These are phyloP conservation scores for Saccharomycopsis babjevae DNA, from an alignment of 805 yeast species.

Conservation along the genomic window DNA sequence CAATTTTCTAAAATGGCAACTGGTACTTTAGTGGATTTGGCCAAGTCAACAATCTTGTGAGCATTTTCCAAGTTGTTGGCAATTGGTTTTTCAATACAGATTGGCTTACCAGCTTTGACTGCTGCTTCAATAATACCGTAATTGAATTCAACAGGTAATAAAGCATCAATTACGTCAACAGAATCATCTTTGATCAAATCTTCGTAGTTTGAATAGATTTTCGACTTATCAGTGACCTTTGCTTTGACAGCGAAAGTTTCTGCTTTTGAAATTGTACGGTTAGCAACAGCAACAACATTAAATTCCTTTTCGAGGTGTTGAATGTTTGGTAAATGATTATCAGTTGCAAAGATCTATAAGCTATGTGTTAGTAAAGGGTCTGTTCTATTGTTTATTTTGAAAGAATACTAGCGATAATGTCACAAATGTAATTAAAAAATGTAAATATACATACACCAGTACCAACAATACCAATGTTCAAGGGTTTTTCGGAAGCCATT, in stretches of 20 bases:
- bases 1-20: conserved; percentile 80
- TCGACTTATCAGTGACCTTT: conserved; percentile 31
- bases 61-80: conserved; percentile 83
- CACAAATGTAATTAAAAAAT: not conserved
- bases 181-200: conserved; percentile 54
- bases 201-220: conserved; percentile 53
- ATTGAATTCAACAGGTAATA: conserved; percentile 83
- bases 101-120: conserved; percentile 63
- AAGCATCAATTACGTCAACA: conserved; percentile 71
- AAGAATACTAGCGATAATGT: not conserved
- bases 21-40: conserved; percentile 53
- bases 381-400: not conserved
- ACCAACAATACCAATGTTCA: conserved; percentile 62
- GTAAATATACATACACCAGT: conserved; percentile 39
- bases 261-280: conserved; percentile 80
- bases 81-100: conserved; percentile 82
- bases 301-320: conserved; percentile 40
- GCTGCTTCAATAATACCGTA: conserved; percentile 60
- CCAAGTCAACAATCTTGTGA: conserved; percentile 58
- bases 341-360: conserved; percentile 64
- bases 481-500: conserved; percentile 15
- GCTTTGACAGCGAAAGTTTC: conserved; percentile 63
- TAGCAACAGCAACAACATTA: conserved; percentile 60
- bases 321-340: conserved; percentile 69
- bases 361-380: not conserved